Evolutionary conservation across 192 early-diverging fungal genomes (phyloP), one percentile per base, ranked within the genome.

Genomic region (Spizellomyces punctatus): DNA sequence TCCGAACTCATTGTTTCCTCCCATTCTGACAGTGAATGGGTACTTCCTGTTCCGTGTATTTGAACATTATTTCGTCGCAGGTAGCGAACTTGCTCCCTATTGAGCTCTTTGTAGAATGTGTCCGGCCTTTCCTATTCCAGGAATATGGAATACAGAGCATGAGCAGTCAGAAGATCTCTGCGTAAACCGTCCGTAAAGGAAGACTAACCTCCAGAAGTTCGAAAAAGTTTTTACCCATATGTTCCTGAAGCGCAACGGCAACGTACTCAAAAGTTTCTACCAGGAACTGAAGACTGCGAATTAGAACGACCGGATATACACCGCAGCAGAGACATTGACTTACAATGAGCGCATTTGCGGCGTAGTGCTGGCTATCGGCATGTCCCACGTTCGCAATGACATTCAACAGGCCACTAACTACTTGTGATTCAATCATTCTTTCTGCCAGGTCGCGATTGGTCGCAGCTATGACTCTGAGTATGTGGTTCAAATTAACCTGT

Each of bases 181-280:
- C 16, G 17, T 5, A 5, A 1, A 17, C 58, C 10, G 14, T 46
- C 27, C 27, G 27, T 36, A 36, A 36, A 36, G 27, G 27, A 36
- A 42, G 16, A 64, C 43, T 36, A 58, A 86, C 85, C 75, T 88
- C 78, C 45, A 88, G 52, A 8, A 89, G 48, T 10, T 88, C 87
- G 67, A 85, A 83, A 67, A 89, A 89, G 74, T 85, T 89, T 36
- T 78, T 50, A 5, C 87, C 87, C 86, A 89, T 88, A 66, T 84
- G 66, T 36, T 78, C 75, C 12, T 71, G 68, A 36, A 89, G 66
- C 7, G 82, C 76, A 5, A 72, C 56, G 2, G 75, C 77, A 10
- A 86, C 83, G 43, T 79, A 76, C 10, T 77, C 67, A 64, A 83
- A 83, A 21, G 65, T 71, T 27, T 78, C 78, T 1, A 83, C 78